Conservation (phyloP, 177 flowering plant genomes). For the Telopea speciosissima region DNA sequence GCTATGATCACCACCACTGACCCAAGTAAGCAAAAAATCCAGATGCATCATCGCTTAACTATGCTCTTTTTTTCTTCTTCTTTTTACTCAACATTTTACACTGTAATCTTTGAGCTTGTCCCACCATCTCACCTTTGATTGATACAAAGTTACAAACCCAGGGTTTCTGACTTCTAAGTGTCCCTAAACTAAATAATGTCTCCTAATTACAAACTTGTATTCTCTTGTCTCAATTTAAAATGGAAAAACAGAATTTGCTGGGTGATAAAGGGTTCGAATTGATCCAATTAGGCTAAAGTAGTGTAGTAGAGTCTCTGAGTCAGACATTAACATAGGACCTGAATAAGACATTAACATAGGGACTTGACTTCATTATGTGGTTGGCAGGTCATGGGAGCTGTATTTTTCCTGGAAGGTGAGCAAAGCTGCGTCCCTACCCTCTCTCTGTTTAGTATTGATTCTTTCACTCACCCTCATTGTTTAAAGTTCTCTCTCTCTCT, state of each 20-base stretch:
- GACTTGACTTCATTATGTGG: conserved; percentile 2
- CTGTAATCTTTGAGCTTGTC: too few species aligned
- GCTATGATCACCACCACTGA: conserved; percentile 91
- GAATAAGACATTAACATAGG: not conserved
- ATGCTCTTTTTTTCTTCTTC: not conserved
- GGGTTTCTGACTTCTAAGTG: too few species aligned
- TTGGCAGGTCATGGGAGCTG: conserved; percentile 85
- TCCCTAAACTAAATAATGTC: too few species aligned
- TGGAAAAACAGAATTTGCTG: not conserved
- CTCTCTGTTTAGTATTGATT: not conserved
- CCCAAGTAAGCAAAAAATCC: conserved; percentile 63
- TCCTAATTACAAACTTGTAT: not conserved
- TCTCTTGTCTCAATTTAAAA: conserved; percentile 5
- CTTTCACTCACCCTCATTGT: not conserved
- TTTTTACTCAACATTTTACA: too few species aligned
- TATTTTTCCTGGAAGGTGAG: conserved; percentile 94
- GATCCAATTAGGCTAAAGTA: too few species aligned
- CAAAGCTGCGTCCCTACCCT: not conserved
- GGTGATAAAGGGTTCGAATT: too few species aligned
- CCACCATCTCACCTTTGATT: too few species aligned
- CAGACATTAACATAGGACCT: not conserved
- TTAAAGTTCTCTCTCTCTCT: too few species aligned
- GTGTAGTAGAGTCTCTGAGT: too few species aligned
- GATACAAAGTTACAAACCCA: too few species aligned
- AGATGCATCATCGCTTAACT: too few species aligned